phyloP scores from a whole-genome alignment of 169 alveolate species.

The Babesia caballi region DNA sequence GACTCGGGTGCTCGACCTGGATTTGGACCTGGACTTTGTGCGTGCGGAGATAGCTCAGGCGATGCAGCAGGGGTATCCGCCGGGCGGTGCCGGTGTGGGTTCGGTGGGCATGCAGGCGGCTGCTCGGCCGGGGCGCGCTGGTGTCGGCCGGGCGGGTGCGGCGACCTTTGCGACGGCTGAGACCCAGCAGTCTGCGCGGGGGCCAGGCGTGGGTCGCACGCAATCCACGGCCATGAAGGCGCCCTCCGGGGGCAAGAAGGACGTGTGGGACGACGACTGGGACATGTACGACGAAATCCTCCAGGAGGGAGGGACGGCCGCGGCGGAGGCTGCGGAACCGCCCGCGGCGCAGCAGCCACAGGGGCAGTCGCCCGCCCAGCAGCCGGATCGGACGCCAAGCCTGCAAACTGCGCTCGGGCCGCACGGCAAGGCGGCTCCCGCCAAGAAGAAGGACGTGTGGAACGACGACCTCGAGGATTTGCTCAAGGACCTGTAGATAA shows the following conservation, averaged over 20 bases:
- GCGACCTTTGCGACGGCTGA: neutral
- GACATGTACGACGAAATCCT: constrained; percentile 51
- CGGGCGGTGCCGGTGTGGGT: neutral
- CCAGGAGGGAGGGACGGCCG: neutral
- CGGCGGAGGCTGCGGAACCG: neutral
- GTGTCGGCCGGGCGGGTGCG: neutral
- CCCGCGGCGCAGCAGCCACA: neutral
- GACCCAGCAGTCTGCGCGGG: too few relatives aligned
- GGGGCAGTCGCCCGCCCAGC: neutral
- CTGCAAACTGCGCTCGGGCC: neutral
- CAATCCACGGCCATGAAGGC: neutral
- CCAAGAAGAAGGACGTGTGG: constrained; percentile 18
- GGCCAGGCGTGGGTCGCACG: too few relatives aligned
- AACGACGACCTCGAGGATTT: constrained; percentile 24
- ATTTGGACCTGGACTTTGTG: constrained; percentile 29
- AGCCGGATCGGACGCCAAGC: neutral
- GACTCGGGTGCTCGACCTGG: constrained; percentile 59
- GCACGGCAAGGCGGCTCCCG: constrained; percentile 6
- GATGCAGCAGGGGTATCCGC: neutral
- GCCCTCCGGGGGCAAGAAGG: neutral
- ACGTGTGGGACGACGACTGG: constrained; percentile 48
- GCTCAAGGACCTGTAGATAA: constrained; percentile 8
- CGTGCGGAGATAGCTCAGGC: neutral
- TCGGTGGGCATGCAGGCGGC: neutral
- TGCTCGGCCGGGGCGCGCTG: neutral